Conservation (phyloP, 2,329 filamentous ascomycete species). For the Pseudocercospora vitis region DNA sequence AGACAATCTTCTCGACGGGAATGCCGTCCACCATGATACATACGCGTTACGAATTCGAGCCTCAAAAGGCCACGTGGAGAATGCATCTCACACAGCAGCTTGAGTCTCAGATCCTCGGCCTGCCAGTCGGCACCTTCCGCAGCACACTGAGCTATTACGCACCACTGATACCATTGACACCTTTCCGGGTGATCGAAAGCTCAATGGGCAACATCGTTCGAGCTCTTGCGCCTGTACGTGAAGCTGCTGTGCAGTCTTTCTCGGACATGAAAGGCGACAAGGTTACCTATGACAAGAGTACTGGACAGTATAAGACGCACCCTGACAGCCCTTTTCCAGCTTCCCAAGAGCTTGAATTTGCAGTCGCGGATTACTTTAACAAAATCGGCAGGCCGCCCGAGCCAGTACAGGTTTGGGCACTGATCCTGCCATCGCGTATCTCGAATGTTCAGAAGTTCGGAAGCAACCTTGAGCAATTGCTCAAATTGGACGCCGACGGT, state of each 20-base stretch:
- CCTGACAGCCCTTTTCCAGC: conserved; percentile 51
- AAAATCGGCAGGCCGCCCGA: conserved; percentile 42
- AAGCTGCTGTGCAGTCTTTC: neutral
- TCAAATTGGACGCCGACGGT: neutral
- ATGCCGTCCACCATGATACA: conserved; percentile 57
- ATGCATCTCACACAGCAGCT: conserved; percentile 20
- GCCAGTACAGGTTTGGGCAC: conserved; percentile 69
- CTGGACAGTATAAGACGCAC: neutral
- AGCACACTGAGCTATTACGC: conserved; percentile 8
- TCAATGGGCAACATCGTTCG: conserved; percentile 77
- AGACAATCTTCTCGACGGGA: conserved; percentile 75
- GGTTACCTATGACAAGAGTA: neutral
- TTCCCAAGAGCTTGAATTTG: conserved; percentile 68
- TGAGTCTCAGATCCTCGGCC: conserved; percentile 25
- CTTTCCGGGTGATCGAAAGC: conserved; percentile 62
- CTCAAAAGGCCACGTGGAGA: conserved; percentile 12
- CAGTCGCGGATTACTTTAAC: conserved; percentile 61
- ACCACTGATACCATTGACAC: conserved; percentile 55
- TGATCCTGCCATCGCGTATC: conserved; percentile 56
- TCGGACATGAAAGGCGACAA: neutral
- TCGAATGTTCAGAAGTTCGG: neutral
- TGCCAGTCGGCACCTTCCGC: conserved; percentile 14
- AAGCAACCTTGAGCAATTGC: neutral
- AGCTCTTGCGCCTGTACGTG: conserved; percentile 33
- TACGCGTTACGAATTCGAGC: conserved; percentile 28